Evolutionary conservation across 2,329 filamentous ascomycete genomes (phyloP).

Genomic region (Balansia obtecta): DNA sequence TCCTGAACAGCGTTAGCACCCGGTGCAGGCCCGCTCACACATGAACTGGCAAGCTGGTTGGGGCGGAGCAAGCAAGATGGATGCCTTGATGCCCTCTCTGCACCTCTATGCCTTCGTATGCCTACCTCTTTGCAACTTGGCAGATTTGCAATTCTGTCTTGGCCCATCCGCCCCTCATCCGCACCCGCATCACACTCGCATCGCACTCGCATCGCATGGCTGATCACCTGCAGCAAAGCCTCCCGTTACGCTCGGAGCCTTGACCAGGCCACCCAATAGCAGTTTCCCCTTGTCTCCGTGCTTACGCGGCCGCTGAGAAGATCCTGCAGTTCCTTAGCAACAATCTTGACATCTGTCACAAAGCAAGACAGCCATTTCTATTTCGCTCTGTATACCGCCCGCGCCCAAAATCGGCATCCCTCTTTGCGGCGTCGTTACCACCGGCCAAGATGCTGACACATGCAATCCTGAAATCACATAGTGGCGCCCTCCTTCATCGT

Average conservation of each 20-base stretch:
- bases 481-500: not conserved
- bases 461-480: not conserved
- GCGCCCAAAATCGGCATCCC: not conserved
- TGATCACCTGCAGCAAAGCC: not conserved
- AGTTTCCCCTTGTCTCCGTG: constrained; percentile 5
- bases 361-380: not conserved
- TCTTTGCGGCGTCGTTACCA: not conserved
- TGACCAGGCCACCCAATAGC: not conserved
- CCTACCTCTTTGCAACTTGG: too few species aligned
- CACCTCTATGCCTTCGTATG: not conserved
- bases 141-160: not conserved
- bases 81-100: not conserved
- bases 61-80: not conserved
- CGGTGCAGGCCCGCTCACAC: not conserved
- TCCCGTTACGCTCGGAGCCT: not conserved
- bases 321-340: not conserved
- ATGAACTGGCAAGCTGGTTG: not conserved
- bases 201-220: not conserved
- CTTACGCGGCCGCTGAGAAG: constrained; percentile 10
- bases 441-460: not conserved
- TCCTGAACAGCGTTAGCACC: not conserved
- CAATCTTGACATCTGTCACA: not conserved
- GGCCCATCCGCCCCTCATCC: not conserved
- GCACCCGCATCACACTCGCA: not conserved
- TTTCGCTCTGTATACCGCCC: not conserved